Conservation (phyloP, 2,329 filamentous ascomycete species). For the Furcasterigmium sp. region DNA sequence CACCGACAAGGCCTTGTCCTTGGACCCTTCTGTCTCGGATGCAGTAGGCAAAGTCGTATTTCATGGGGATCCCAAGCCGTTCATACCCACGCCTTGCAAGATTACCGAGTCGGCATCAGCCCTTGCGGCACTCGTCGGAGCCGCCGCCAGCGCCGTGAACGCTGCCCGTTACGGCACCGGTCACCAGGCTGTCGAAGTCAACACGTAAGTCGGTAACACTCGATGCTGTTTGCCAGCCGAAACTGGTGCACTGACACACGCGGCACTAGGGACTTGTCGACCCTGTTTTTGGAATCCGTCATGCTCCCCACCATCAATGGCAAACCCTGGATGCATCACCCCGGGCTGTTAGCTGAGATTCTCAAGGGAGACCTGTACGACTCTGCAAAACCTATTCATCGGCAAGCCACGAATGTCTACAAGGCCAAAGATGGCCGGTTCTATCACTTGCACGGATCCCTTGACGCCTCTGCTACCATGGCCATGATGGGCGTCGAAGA, state of each 20-base stretch:
- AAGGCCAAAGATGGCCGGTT: constrained; percentile 25
- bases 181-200: constrained; percentile 7
- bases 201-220: constrained; percentile 3
- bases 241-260: constrained; percentile 1
- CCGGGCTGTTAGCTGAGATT: constrained; percentile 16
- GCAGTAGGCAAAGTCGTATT: no score
- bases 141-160: constrained; percentile 6
- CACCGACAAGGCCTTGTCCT: no score
- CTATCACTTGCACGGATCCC: constrained; percentile 28
- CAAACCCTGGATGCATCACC: constrained; percentile 12
- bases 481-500: constrained; percentile 24
- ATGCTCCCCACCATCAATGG: constrained; percentile 11
- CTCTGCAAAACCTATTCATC: constrained; percentile 19
- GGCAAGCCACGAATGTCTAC: constrained; percentile 26
- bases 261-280: constrained; percentile 6
- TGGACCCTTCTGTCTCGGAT: no score
- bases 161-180: constrained; percentile 6
- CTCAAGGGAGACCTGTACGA: constrained; percentile 7
- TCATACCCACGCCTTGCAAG: constrained; percentile 28
- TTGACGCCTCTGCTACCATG: constrained; percentile 22
- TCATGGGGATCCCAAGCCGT: constrained; percentile 12
- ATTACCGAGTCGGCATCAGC: constrained; percentile 35
- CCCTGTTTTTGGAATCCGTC: constrained; percentile 14
- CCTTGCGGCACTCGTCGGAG: constrained; percentile 23
- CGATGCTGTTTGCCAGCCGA: background rate